A percentile compares a stretch with the other conserved stretches of the same genome.
These are phyloP conservation scores for Fonsecaea monophora DNA, from an alignment of 2,329 filamentous ascomycete genomes.

Conservation along the genomic window DNA sequence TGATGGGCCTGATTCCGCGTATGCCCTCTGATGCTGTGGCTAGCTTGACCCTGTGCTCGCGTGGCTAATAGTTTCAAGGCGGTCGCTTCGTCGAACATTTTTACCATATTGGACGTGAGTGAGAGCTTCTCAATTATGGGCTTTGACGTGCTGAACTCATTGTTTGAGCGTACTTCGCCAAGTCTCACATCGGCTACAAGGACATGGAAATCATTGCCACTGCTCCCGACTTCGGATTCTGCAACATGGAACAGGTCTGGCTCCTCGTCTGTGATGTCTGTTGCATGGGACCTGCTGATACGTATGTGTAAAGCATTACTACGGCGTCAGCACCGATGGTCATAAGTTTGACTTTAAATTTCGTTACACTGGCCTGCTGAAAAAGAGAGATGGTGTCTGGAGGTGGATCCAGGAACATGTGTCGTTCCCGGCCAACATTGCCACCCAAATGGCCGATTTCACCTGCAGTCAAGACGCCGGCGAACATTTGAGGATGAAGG, in stretches of 20 bases:
- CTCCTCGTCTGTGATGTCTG: background rate
- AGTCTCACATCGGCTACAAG: slow-evolving; percentile 7
- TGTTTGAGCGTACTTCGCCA: slow-evolving; percentile 5
- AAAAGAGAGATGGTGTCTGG: slow-evolving; percentile 4
- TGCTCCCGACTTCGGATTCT: slow-evolving; percentile 3
- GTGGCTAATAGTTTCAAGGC: background rate
- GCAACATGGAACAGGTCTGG: slow-evolving; percentile 11
- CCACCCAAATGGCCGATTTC: slow-evolving; percentile 6
- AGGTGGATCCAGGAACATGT: slow-evolving; percentile 8
- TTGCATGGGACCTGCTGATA: background rate
- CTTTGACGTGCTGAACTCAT: background rate
- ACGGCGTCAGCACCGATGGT: slow-evolving; percentile 3
- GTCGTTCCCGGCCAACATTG: slow-evolving; percentile 3
- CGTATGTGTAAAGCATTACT: background rate
- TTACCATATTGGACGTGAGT: slow-evolving; percentile 10
- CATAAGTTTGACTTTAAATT: slow-evolving; percentile 8
- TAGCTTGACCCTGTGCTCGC: too few species aligned
- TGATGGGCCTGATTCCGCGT: slow-evolving; percentile 12
- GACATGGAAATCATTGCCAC: slow-evolving; percentile 8
- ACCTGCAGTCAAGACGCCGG: slow-evolving; percentile 7
- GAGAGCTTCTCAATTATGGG: background rate
- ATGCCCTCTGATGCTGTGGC: background rate
- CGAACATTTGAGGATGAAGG: slow-evolving; percentile 3
- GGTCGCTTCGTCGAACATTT: slow-evolving; percentile 1
- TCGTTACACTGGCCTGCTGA: slow-evolving; percentile 1